These are phyloP conservation scores for Eimeria maxima DNA, from an alignment of 169 alveolate genomes.

Conservation along the genomic window DNA sequence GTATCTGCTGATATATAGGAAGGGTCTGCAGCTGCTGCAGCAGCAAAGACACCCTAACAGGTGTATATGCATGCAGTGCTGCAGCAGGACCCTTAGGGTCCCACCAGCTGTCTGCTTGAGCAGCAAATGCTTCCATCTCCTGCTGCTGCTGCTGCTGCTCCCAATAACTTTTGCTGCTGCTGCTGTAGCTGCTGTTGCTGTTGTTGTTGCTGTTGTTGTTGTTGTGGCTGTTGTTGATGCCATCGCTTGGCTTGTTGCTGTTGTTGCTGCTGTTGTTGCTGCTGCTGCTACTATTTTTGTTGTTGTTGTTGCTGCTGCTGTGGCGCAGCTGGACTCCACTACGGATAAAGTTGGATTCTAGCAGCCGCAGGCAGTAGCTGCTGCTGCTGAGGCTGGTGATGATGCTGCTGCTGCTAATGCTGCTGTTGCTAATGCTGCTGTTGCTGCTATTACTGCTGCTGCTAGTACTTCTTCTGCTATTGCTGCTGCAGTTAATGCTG, in stretches of 20 bases:
- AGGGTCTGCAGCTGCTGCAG: slow-evolving; percentile 58
- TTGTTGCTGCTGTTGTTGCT: background rate
- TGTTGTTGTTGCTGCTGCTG: slow-evolving; percentile 27
- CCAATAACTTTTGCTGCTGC: too few relatives aligned
- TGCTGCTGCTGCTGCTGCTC: too few relatives aligned
- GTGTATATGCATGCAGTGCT: slow-evolving; percentile 70
- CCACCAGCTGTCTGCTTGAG: slow-evolving; percentile 69
- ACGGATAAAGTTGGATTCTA: background rate
- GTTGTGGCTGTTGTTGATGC: slow-evolving; percentile 32
- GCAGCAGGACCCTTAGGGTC: slow-evolving; percentile 65
- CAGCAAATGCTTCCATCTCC: background rate
- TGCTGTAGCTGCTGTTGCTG: too few relatives aligned
- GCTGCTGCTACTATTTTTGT: background rate
- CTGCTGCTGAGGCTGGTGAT: too few relatives aligned
- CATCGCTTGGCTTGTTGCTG: background rate
- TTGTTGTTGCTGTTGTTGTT: background rate
- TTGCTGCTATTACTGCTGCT: background rate
- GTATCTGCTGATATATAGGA: slow-evolving; percentile 31
- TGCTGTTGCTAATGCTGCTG: too few relatives aligned
- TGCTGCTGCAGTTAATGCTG: background rate
- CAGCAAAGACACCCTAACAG: slow-evolving; percentile 45
- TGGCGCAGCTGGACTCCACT: background rate
- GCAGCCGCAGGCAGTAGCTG: background rate
- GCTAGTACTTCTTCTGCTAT: background rate
- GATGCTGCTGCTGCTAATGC: too few relatives aligned